Percentiles rank a stretch among this genome's conserved stretches.
Evolutionary conservation across 1,139 yeast genomes (phyloP).

Genomic region (Hyphopichia wangnamkhiaoensis): DNA sequence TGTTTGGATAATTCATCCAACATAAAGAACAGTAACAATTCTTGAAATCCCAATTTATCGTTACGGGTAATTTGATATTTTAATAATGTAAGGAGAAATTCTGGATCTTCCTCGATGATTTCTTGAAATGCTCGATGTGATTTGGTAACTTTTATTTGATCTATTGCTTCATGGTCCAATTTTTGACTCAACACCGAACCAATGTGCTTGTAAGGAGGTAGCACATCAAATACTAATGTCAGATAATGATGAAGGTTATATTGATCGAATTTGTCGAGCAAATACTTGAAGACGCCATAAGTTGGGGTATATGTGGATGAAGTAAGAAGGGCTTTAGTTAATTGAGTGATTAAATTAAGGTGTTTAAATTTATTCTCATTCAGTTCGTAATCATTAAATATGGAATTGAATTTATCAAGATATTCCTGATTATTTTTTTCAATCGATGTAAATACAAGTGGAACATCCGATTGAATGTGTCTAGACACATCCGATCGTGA

Average conservation of each 20-base stretch:
- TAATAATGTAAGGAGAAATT: conserved; percentile 26
- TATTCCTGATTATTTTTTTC: conserved; percentile 20
- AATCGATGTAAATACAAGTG: conserved; percentile 18
- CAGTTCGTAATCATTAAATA: conserved; percentile 18
- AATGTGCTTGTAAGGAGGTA: conserved; percentile 24
- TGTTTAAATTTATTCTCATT: conserved; percentile 15
- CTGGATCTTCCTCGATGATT: conserved; percentile 28
- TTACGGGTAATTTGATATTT: conserved; percentile 24
- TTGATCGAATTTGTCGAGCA: conserved; percentile 28
- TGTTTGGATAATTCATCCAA: conserved; percentile 30
- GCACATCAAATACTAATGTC: conserved; percentile 25
- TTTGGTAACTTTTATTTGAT: conserved; percentile 10
- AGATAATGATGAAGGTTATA: conserved; percentile 25
- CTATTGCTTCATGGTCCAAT: conserved; percentile 6
- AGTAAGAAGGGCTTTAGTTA: conserved; percentile 20
- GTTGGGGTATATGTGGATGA: conserved; percentile 25
- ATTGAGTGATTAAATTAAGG: conserved; percentile 20
- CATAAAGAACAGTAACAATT: conserved; percentile 28
- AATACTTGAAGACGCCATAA: conserved; percentile 20
- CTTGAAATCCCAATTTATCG: conserved; percentile 21
- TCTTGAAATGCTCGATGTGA: conserved; percentile 12
- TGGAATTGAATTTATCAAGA: conserved; percentile 15
- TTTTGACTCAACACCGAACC: conserved; percentile 20
- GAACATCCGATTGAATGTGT: conserved; percentile 15
- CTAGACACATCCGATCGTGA: conserved; percentile 26